Conservation (phyloP, 768 basidiomycete genomes). For the Chalciporus sphaerocephalus region DNA sequence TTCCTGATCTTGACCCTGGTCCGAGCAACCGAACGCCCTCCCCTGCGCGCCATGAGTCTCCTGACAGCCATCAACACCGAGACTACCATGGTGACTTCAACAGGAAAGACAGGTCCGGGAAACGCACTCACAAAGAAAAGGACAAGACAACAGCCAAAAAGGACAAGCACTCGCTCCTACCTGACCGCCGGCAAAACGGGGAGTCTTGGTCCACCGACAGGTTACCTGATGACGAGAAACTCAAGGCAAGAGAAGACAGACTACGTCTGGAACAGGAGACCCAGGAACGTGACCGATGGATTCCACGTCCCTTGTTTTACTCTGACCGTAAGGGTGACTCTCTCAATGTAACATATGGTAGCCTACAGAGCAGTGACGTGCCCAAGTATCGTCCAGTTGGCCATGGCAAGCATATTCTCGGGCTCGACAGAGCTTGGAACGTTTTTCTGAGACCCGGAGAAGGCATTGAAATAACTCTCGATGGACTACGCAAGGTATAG, state of each 20-base stretch:
- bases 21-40: conserved; percentile 30
- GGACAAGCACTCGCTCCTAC: conserved; percentile 27
- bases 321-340: conserved; percentile 65
- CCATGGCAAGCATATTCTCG: conserved; percentile 53
- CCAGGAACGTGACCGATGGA: conserved; percentile 22
- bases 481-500: conserved; percentile 40
- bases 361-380: conserved; percentile 55
- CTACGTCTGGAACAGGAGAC: conserved; percentile 18
- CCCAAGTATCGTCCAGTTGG: conserved; percentile 60
- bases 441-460: conserved; percentile 52
- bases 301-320: conserved; percentile 43
- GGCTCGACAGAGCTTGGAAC: conserved; percentile 49
- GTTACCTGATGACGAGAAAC: conserved; percentile 28
- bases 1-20: conserved; percentile 56
- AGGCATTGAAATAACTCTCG: conserved; percentile 55
- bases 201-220: conserved; percentile 11
- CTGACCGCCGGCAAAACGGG: conserved; percentile 23
- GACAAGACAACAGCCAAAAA: conserved; percentile 28
- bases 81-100: conserved; percentile 11
- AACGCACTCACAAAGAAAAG: conserved; percentile 26
- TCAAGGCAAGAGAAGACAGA: conserved; percentile 35
- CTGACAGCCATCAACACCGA: conserved; percentile 10
- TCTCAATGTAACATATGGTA: conserved; percentile 65
- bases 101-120: conserved; percentile 20
- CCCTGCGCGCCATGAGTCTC: conserved; percentile 13